Conservation (phyloP, 768 basidiomycete species). For the Lactifluus rugatus region DNA sequence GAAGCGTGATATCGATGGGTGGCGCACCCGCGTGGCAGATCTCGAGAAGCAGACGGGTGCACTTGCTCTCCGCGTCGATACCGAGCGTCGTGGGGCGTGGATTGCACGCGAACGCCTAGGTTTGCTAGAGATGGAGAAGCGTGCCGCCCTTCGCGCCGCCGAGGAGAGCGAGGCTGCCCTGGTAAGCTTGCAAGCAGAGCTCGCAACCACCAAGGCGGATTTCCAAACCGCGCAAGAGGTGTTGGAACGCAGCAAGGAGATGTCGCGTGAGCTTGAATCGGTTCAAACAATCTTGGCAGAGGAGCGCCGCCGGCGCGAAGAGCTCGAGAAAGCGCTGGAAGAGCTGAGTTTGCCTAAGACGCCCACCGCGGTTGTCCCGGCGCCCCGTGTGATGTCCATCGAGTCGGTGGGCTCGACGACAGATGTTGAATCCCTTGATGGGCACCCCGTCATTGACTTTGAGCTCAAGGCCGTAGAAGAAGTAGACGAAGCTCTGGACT, state of each 20-base stretch:
- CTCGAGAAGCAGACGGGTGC: constrained; percentile 61
- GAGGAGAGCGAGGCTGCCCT: constrained; percentile 22
- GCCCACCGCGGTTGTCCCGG: constrained; percentile 35
- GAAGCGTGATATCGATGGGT: constrained; percentile 79
- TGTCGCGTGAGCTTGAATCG: constrained; percentile 21
- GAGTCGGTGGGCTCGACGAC: constrained; percentile 59
- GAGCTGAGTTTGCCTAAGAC: constrained; percentile 35
- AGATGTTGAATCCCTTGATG: constrained; percentile 55
- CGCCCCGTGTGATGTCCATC: constrained; percentile 46
- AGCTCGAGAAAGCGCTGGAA: constrained; percentile 48
- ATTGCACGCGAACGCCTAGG: constrained; percentile 66
- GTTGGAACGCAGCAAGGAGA: constrained; percentile 10
- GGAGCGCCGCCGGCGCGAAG: constrained; percentile 33
- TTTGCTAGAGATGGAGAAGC: constrained; percentile 58
- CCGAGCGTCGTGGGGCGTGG: constrained; percentile 77
- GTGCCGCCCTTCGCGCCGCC: constrained; percentile 38
- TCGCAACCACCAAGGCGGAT: constrained; percentile 29
- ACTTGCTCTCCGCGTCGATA: constrained; percentile 60
- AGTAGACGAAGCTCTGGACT: constrained; percentile 34
- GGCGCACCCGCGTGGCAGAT: constrained; percentile 68
- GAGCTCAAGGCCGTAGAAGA: constrained; percentile 48
- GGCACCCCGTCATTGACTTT: constrained; percentile 25
- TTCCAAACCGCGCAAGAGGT: constrained; percentile 31
- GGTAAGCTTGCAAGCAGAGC: constrained; percentile 22
- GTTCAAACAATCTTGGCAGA: constrained; percentile 29